phyloP scores from a whole-genome alignment of 2,329 filamentous ascomycete species.

The Kalmusia sp. region DNA sequence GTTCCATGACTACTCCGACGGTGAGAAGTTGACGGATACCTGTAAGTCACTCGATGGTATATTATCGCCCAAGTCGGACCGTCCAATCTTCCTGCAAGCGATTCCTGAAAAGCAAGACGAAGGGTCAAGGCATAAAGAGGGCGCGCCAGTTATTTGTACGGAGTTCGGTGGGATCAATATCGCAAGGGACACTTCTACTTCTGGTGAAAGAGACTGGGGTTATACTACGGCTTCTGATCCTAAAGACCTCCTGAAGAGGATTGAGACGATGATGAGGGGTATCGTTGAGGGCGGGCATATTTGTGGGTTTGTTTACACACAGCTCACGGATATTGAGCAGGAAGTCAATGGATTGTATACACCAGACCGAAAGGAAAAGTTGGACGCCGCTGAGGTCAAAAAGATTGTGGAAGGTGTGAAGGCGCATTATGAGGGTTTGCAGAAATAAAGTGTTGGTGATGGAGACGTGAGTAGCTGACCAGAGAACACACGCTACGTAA shows the following conservation, averaged over 20 bases:
- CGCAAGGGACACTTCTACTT: conserved; percentile 50
- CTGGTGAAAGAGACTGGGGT: conserved; percentile 62
- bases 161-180: conserved; percentile 76
- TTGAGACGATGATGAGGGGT: conserved; percentile 66
- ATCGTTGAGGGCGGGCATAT: conserved; percentile 64
- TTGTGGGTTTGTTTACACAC: conserved; percentile 72
- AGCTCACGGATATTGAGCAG: conserved; percentile 69
- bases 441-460: conserved; percentile 11
- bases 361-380: conserved; percentile 65
- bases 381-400: conserved; percentile 64
- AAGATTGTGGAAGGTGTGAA: conserved; percentile 60
- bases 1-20: conserved; percentile 73
- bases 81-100: conserved; percentile 62
- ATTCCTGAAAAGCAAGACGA: conserved; percentile 51
- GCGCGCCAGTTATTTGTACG: conserved; percentile 69
- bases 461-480: too few species aligned
- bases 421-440: conserved; percentile 28
- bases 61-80: conserved; percentile 59
- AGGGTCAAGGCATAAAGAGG: conserved; percentile 59
- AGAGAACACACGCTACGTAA: too few species aligned
- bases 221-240: conserved; percentile 71
- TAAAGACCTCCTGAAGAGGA: conserved; percentile 64
- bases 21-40: conserved; percentile 60
- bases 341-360: conserved; percentile 73
- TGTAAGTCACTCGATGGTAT: conserved; percentile 63